phyloP scores from a whole-genome alignment of 805 yeast species.

The Ogataea zsoltii region DNA sequence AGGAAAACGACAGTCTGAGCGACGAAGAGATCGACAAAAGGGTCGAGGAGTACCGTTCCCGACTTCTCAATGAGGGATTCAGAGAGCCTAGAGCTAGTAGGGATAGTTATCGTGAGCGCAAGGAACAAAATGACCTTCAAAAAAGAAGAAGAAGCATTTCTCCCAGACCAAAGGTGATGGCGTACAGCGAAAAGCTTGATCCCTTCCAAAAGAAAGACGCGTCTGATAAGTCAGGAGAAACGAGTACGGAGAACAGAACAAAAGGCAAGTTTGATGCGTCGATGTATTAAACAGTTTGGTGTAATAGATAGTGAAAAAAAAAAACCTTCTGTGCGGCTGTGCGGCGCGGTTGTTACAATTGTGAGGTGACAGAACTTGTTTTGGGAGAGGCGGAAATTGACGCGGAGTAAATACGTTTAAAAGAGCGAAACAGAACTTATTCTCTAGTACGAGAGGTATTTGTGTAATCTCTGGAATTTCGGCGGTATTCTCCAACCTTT shows the following conservation, averaged over 20 bases:
- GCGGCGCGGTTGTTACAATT: not conserved
- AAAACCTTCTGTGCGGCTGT: not conserved
- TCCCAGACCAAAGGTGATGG: not conserved
- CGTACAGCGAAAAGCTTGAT: slow-evolving; percentile 21
- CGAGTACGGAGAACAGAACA: no score
- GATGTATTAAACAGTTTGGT: not conserved
- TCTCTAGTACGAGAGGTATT: no score
- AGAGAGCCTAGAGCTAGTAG: not conserved
- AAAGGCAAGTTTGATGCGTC: not conserved
- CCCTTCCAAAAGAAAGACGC: slow-evolving; percentile 16
- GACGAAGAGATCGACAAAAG: slow-evolving; percentile 38
- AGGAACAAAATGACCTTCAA: not conserved
- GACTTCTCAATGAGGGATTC: slow-evolving; percentile 8
- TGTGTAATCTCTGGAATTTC: no score
- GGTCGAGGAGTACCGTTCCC: slow-evolving; percentile 32
- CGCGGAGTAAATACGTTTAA: no score
- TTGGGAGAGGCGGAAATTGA: not conserved
- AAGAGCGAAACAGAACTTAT: no score
- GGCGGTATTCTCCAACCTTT: no score
- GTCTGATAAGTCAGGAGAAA: not conserved
- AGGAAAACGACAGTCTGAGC: slow-evolving; percentile 42
- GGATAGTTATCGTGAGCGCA: slow-evolving; percentile 1
- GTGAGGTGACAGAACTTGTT: not conserved
- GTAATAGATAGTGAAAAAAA: not conserved
- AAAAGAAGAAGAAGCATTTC: slow-evolving; percentile 8